Conservation (phyloP, 768 basidiomycete genomes). For the Jaapia argillacea region DNA sequence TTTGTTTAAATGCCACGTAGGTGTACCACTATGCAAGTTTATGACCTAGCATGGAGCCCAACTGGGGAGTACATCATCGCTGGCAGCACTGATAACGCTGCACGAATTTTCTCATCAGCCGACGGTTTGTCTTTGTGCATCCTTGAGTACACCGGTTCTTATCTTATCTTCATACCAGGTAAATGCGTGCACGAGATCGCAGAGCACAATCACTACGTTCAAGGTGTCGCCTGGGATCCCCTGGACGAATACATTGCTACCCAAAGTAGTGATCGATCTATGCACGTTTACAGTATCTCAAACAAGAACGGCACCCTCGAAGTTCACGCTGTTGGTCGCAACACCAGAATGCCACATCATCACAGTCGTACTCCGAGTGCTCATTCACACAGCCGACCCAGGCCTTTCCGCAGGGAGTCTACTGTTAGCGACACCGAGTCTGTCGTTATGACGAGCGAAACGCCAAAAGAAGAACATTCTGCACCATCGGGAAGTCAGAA, state of each 20-base stretch:
- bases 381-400: slow-evolving; percentile 41
- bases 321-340: slow-evolving; percentile 86
- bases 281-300: slow-evolving; percentile 86
- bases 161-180: slow-evolving; percentile 31
- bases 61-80: slow-evolving; percentile 89
- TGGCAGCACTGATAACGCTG: slow-evolving; percentile 96
- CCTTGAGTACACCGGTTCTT: background rate
- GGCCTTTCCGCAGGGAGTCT: slow-evolving; percentile 59
- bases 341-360: slow-evolving; percentile 63
- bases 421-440: slow-evolving; percentile 72
- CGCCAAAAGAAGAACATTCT: slow-evolving; percentile 37
- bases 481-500: slow-evolving; percentile 18
- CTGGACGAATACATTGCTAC: slow-evolving; percentile 96
- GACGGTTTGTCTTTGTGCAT: slow-evolving; percentile 51
- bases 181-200: slow-evolving; percentile 84
- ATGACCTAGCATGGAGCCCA: slow-evolving; percentile 97
- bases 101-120: slow-evolving; percentile 65
- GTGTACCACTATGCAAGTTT: slow-evolving; percentile 91
- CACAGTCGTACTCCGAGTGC: slow-evolving; percentile 65
- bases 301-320: slow-evolving; percentile 77
- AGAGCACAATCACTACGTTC: slow-evolving; percentile 94
- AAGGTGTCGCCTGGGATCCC: slow-evolving; percentile 99
- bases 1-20: too few relatives aligned
- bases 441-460: slow-evolving; percentile 41
- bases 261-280: slow-evolving; percentile 91